Evolutionary conservation across 495 filamentous ascomycete genomes (phyloP), one percentile per base, ranked within the genome.

Genomic region (Sordaria brevicollis): DNA sequence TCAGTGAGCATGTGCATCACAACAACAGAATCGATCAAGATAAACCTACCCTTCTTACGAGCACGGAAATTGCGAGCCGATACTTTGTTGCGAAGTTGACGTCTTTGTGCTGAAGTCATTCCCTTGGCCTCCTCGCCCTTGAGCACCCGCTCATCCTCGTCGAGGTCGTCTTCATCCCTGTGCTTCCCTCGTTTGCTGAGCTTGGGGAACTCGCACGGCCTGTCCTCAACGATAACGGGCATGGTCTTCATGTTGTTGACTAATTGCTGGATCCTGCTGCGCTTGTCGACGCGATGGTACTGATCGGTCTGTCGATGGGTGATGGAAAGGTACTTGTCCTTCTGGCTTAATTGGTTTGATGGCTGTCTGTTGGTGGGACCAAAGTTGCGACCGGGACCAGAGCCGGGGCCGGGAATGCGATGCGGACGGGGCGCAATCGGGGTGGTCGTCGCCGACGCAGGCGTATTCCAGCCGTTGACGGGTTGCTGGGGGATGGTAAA

Each of bases 41-140:
- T 11, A 29, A 38, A 38, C 87, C 83, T 88, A 97, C 95, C 94
- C 84, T 99, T 99, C 81, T 95, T 89, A 72, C 95, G 85, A 33
- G 93, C 96, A 37, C 95, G 90, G 88, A 99, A 99, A 43, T 93
- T 94, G 69, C 95, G 89, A 70, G 95, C 95, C 39, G 95, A 99
- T 10, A 99, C 95, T 81, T 99, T 99, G 85, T 99, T 99, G 54
- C 95, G 88, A 5, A 99, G 81, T 79, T 98, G 95, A 39, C 95
- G 88, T 41, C 95, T 88, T 81, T 97, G 93, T 79, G 97, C 97
- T 84, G 91, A 93, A 79, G 87, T 93, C 41, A 99, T 85, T 81
- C 96, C 97, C 88, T 99, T 99, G 57, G 94, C 95, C 80, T 96
- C 94, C 74, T 98, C 95, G 72, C 93, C 97, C 5, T 92, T 92